Evolutionary conservation across 192 early-diverging fungal genomes (phyloP).

Genomic region (Podila horticola): DNA sequence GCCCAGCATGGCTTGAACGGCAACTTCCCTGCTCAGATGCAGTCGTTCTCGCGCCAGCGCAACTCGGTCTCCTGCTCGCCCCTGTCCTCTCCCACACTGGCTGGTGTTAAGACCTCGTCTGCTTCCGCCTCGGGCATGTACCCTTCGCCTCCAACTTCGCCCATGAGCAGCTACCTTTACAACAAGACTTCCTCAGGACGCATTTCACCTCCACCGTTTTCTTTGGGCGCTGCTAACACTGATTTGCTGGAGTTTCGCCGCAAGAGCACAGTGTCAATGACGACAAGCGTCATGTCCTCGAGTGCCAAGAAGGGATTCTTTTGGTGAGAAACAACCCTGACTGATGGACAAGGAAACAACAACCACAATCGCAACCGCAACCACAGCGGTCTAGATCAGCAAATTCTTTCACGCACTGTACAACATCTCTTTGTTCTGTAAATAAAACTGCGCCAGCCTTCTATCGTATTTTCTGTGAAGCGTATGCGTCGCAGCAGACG

Average conservation of each 20-base stretch:
- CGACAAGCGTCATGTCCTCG: not conserved
- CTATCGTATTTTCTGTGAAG: not conserved
- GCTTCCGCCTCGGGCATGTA: constrained; percentile 7
- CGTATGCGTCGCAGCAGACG: too few species aligned
- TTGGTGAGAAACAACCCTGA: constrained; percentile 1
- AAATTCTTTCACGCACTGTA: too few species aligned
- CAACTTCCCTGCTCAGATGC: constrained; percentile 17
- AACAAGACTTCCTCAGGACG: constrained; percentile 34
- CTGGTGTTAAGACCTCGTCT: constrained; percentile 9
- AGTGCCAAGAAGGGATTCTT: constrained; percentile 17
- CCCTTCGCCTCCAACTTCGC: constrained; percentile 45
- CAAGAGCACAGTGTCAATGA: constrained; percentile 22
- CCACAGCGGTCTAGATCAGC: not conserved
- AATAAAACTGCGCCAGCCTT: not conserved
- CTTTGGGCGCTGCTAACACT: constrained; percentile 18
- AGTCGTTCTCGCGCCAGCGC: constrained; percentile 29
- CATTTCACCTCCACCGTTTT: constrained; percentile 34
- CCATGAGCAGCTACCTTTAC: constrained; percentile 44
- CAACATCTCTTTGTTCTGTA: not conserved
- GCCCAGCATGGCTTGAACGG: constrained; percentile 2
- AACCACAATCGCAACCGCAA: not conserved
- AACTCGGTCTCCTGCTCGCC: constrained; percentile 22
- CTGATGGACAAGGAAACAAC: not conserved
- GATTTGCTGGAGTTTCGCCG: constrained; percentile 38
- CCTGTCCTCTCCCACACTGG: constrained; percentile 33